These are phyloP conservation scores for Trypanosoma vivax DNA, from an alignment of 208 protist genomes.

Conservation along the genomic window DNA sequence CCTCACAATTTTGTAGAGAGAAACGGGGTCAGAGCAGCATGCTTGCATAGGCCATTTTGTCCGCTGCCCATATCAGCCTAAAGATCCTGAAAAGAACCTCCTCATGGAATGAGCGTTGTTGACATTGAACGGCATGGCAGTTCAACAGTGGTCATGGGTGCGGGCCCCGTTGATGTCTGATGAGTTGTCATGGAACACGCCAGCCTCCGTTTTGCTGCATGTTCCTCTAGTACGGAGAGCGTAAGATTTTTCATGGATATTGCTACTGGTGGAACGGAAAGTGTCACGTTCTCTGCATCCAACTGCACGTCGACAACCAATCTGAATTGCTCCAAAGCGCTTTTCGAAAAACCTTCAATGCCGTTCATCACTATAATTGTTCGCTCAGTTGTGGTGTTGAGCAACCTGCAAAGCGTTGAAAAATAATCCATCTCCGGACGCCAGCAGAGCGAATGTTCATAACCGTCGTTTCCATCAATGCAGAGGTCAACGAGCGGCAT, in stretches of 20 bases:
- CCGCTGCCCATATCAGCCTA: too few species aligned
- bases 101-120: too few species aligned
- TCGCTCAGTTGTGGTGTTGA: constrained; percentile 48
- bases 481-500: constrained; percentile 59
- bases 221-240: constrained; percentile 38
- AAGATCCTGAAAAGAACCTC: too few species aligned
- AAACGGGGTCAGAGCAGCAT: too few species aligned
- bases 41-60: too few species aligned
- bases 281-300: constrained; percentile 29
- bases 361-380: constrained; percentile 78
- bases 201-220: background rate
- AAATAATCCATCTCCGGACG: constrained; percentile 87
- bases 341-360: constrained; percentile 75
- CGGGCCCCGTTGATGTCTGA: background rate
- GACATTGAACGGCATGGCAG: too few species aligned
- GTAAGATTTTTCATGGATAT: constrained; percentile 46
- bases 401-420: constrained; percentile 47
- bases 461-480: constrained; percentile 69
- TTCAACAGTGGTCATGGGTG: background rate
- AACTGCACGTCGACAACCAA: constrained; percentile 66
- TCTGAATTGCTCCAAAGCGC: constrained; percentile 65
- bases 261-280: constrained; percentile 35
- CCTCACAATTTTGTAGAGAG: too few species aligned
- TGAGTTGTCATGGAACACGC: background rate
- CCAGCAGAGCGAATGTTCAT: constrained; percentile 47